Evolutionary conservation across 148 eudicot genomes (phyloP).

Genomic region (Linanthus parryae): DNA sequence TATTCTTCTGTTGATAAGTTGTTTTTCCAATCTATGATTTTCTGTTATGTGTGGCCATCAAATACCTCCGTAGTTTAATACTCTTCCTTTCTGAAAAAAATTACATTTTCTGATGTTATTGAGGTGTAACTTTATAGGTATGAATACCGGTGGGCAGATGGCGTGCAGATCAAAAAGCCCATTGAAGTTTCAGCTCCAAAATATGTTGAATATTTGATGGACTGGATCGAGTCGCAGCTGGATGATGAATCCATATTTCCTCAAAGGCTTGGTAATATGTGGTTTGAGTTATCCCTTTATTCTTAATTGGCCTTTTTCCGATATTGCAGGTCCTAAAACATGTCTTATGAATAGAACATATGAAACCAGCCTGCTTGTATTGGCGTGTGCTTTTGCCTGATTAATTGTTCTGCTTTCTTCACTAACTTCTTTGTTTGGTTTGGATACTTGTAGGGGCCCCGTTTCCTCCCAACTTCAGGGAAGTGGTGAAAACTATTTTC

Average conservation of each 20-base stretch:
- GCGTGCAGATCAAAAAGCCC: constrained; percentile 92
- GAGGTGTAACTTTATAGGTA: constrained; percentile 45
- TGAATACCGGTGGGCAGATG: constrained; percentile 98
- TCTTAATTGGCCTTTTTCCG: no score
- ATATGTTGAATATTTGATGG: constrained; percentile 95
- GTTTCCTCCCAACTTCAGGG: constrained; percentile 88
- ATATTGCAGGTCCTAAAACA: no score
- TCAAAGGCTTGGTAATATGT: constrained; percentile 69
- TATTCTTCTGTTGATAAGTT: no score
- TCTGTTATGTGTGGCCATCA: no score
- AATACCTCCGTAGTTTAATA: no score
- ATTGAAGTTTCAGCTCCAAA: constrained; percentile 98
- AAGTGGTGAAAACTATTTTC: constrained; percentile 92
- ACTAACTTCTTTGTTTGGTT: neutral
- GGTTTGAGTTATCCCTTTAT: neutral
- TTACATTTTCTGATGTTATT: no score
- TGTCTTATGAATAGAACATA: no score
- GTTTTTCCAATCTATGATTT: no score
- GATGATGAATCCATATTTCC: constrained; percentile 96
- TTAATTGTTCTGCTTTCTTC: neutral
- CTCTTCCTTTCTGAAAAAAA: no score
- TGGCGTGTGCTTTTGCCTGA: no score
- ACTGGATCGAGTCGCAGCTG: constrained; percentile 93
- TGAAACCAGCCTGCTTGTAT: no score
- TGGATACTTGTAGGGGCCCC: constrained; percentile 65